Conservation (phyloP, 2,329 filamentous ascomycete genomes). For the Colletotrichum sp. region DNA sequence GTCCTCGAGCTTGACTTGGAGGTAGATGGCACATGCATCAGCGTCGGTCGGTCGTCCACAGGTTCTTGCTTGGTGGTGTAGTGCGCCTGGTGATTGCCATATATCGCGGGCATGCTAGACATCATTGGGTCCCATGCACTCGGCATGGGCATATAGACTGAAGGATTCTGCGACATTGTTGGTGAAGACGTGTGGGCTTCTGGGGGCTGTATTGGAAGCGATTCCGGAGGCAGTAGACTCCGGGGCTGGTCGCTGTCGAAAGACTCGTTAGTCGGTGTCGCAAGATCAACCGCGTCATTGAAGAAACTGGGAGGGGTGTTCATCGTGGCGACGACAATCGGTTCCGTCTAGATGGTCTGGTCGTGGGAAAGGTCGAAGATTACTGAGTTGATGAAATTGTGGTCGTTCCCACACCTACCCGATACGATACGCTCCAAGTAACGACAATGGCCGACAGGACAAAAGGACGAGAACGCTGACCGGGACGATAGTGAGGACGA, state of each 20-base stretch:
- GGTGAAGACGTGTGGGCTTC: neutral
- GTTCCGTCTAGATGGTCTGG: neutral
- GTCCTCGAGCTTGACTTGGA: neutral
- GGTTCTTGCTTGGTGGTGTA: conserved; percentile 15
- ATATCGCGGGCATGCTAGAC: neutral
- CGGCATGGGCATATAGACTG: conserved; percentile 4
- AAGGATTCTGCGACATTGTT: neutral
- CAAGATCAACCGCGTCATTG: conserved; percentile 18
- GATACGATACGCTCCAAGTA: neutral
- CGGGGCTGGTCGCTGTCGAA: conserved; percentile 20
- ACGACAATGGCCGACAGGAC: neutral
- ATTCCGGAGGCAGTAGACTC: conserved; percentile 1
- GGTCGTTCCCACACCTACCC: neutral
- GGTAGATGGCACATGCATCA: neutral
- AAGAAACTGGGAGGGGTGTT: conserved; percentile 21
- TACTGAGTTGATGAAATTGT: neutral
- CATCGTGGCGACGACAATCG: conserved; percentile 3
- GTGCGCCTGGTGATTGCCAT: conserved; percentile 5
- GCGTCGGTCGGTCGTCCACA: neutral
- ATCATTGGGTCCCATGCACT: conserved; percentile 11
- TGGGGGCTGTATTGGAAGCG: neutral
- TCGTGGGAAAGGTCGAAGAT: neutral
- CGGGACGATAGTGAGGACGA: neutral
- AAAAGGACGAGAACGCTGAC: neutral
- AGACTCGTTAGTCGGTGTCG: conserved; percentile 17